Base-by-base conservation (phyloP, 1,284 basidiomycete species). In the Leccinum variabile region DNA sequence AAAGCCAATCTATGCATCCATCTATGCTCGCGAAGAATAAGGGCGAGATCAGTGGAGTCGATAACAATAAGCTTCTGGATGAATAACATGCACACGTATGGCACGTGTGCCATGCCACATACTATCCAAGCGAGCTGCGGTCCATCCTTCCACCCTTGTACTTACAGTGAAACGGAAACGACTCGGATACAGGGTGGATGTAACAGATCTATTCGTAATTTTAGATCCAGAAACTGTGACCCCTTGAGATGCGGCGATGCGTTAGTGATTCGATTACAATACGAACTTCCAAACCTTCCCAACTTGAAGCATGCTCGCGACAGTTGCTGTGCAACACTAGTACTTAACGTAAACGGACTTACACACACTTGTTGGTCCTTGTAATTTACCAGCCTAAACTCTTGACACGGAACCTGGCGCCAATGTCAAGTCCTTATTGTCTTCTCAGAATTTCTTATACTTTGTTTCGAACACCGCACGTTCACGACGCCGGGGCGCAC, bases 401-500 rank as follows among this genome's bases (percentile, higher is more conserved):
- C 44, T 32, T 59, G 66, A 59, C 41, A 10, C n/a, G 59, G 52
- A 52, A 60, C 54, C 49, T 52, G 18, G 25, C 9, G 56, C 9
- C 39, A 11, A 18, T 50, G 50, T 14, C 41, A 14, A 49, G 22
- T 49, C 14, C 9, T 18, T 70, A 46, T 69, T 69, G 66, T 70
- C 46, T 63, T 57, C 54, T 57, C 0, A 11, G 28, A 3, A 11
- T 25, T 54, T 7, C 63, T 70, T 72, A 22, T 69, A 28, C 35
- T 67, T 50, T 46, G 69, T 69, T 33, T 62, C 60, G 52, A 72
- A 57, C 58, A 63, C 61, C 58, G 50, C 59, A 61, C 32, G 50
- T 57, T 52, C 49, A 18, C 28, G 60, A 49, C 11, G 11, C 16
- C 8, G 9, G 39, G 18, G 18, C 46, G 18, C 11, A 10, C 44